Evolutionary conservation across 352 stramenopile genomes (phyloP), one percentile per base, ranked within the genome.

Genomic region (Phytophthora parvispora): DNA sequence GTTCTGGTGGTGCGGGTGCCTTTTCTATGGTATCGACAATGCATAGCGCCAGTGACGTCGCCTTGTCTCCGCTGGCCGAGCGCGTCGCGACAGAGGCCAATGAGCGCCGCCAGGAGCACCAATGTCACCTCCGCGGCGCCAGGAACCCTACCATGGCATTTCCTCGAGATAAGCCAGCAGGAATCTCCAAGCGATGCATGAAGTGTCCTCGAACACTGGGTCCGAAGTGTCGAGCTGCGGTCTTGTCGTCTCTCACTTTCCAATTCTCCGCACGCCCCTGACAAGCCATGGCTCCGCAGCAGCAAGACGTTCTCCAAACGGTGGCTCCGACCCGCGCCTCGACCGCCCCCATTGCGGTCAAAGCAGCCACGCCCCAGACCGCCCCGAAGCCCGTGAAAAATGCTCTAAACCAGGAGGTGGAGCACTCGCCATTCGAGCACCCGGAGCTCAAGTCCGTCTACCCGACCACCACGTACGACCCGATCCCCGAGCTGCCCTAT

Each of bases 331-430:
- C 42, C 9, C 18, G 42, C n/a, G 42, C 20, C 42, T 16, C n/a
- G 2, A 49, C 42, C 5, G 42, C 42, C n/a, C 10, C n/a, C 42
- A 15, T 20, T 24, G 20, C 42, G 18, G 15, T 7, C 3, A 49
- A 49, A 24, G 4, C 18, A 20, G 31, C 31, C 6, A 7, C 42
- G 20, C 10, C 42, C 27, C 8, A 7, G n/a, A 13, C 42, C 42
- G 42, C 42, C 6, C 20, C 42, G 8, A 49, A 13, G n/a, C 40
- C 45, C 22, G 24, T 51, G 3, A 51, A 51, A 24, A 51, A 51
- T 24, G 45, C 45, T 4, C 45, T 52, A 7, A 52, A 52, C 45
- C 45, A 52, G 45, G 45, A 52, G 45, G 45, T 52, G 22, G 45
- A 32, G 45, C 45, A 34, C 24, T 22, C 45, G 22, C 16, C 20